Base-by-base conservation (phyloP, 495 filamentous ascomycete species). In the Penicillium coffeae region DNA sequence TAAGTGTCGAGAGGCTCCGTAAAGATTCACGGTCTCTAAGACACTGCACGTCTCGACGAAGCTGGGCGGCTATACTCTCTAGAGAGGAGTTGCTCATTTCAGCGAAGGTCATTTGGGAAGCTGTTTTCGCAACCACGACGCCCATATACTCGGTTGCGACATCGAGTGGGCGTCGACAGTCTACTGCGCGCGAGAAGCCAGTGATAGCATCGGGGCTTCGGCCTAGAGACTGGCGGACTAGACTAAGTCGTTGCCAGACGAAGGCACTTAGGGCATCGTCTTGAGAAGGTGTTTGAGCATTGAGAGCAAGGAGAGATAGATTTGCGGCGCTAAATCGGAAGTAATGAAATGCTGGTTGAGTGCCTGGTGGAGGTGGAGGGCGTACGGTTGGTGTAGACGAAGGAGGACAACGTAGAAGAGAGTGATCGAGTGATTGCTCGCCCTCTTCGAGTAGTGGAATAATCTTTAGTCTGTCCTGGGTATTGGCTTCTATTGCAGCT, bases 231-330 rank as follows among this genome's bases (percentile, higher is more conserved):
- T 56, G 48, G 1, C 67, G 63, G 5, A 58, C 42, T 12, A 22
- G 25, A 32, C 49, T 58, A 4, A 74, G 18, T 8, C 60, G 54
- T 46, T 72, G 51, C 73, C 71, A 77, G 47, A 75, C 53, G 21
- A 79, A 76, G 10, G 78, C 75, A 14, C 59, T 77, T 6, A 83
- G 59, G 10, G 72, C 68, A 47, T 83, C 80, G 54, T 82, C 73
- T 6, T 15, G 32, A 12, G 45, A 48, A 1, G 45, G 36, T 12
- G 45, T 48, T 32, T 39, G 5, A n/a, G 35, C 21, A 3, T 18
- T 13, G 10, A 4, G 3, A 20, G 19, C 15, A 8, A 47, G 13
- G 1, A 1, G 21, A 27, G 20, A 2, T 9, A 47, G 21, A 12
- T 5, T 14, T 10, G 35, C 10, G 5, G 33, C 45, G 66, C 73